phyloP scores from a whole-genome alignment of 129 eudicot genomes.

The Flaveria bidentis region DNA sequence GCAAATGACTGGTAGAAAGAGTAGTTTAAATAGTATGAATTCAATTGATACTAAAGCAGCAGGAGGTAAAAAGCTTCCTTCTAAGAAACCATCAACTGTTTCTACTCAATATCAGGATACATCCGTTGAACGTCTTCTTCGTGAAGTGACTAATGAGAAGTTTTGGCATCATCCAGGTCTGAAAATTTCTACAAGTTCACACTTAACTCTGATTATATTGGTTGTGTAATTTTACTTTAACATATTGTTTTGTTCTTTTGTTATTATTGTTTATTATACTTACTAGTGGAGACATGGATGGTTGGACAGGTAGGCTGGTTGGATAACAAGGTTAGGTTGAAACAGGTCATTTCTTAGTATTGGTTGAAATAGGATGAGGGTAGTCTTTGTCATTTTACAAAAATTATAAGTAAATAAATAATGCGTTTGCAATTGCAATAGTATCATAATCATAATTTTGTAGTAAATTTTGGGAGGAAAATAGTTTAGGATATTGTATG shows the following conservation, averaged over 20 bases:
- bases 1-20: conserved; percentile 44
- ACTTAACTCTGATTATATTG: conserved; percentile 4
- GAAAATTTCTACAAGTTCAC: conserved; percentile 6
- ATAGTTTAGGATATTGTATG: background rate
- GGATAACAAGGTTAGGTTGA: background rate
- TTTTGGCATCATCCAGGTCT: conserved; percentile 98
- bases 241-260: background rate
- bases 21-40: conserved; percentile 53
- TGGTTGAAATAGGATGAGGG: background rate
- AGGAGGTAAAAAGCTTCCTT: conserved; percentile 64
- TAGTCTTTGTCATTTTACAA: background rate
- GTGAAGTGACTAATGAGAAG: conserved; percentile 92
- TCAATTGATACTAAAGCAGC: conserved; percentile 51
- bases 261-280: background rate
- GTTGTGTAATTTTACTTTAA: background rate
- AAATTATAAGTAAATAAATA: background rate
- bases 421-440: background rate
- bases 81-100: conserved; percentile 61
- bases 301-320: background rate
- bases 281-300: background rate
- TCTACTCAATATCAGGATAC: conserved; percentile 71
- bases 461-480: background rate
- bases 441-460: background rate
- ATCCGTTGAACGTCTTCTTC: conserved; percentile 89
- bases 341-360: background rate